A percentile compares a stretch with the other conserved stretches of the same genome.
These are phyloP conservation scores for Bonia amplexicaulis DNA, from an alignment of 176 grass and related monocot genomes.

Conservation along the genomic window DNA sequence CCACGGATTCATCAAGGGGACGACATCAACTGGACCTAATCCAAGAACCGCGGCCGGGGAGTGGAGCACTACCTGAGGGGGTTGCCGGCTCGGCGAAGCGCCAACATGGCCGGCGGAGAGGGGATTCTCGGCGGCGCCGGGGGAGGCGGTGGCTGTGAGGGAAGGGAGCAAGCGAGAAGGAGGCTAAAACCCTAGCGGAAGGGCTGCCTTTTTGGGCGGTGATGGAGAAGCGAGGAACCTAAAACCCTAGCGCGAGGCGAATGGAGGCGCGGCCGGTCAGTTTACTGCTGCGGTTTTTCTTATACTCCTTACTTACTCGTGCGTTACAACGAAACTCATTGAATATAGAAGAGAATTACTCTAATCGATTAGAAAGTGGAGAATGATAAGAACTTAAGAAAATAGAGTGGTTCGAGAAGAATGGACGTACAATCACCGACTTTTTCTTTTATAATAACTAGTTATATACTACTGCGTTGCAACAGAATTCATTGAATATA, in stretches of 20 bases:
- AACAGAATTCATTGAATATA: no score
- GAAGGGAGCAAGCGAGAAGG: not conserved
- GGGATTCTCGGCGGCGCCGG: not conserved
- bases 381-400: no score
- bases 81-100: conserved; percentile 49
- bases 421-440: no score
- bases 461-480: no score
- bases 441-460: no score
- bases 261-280: not conserved
- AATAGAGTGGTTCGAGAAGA: no score
- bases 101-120: conserved; percentile 42
- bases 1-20: not conserved
- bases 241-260: conserved; percentile 35
- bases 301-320: not conserved
- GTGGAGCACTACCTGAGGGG: conserved; percentile 40
- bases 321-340: no score
- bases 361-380: no score
- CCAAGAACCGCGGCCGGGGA: not conserved
- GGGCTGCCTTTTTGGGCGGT: not conserved
- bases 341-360: no score
- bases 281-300: not conserved
- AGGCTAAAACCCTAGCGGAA: conserved; percentile 54
- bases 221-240: not conserved
- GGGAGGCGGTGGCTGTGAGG: not conserved
- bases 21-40: not conserved